A percentile compares a stretch with the other conserved stretches of the same genome.
Conservation (phyloP, 2,329 filamentous ascomycete genomes). For the Talaromyces amestolkiae region DNA sequence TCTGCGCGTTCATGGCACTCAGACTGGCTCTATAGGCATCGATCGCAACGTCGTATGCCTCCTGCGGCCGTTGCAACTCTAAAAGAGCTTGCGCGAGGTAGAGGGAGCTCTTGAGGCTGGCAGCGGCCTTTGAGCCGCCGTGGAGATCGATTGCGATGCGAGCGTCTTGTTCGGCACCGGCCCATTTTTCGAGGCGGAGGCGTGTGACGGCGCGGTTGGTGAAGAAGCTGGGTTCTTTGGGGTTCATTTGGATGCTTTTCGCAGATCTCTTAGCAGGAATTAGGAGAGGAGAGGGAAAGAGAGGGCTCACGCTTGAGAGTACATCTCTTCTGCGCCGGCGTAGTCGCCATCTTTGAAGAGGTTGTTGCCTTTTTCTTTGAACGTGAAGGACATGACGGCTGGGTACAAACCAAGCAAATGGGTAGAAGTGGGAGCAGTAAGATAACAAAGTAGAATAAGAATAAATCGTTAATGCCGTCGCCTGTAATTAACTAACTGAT, state of each 20-base stretch:
- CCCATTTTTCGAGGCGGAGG: constrained; percentile 70
- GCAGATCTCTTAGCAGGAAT: not conserved
- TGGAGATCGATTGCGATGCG: constrained; percentile 68
- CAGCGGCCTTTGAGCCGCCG: constrained; percentile 44
- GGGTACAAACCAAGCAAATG: too few species aligned
- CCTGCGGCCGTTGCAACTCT: constrained; percentile 67
- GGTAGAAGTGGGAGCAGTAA: not conserved
- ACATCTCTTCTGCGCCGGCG: constrained; percentile 46
- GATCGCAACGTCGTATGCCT: constrained; percentile 68
- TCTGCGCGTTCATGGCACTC: constrained; percentile 61
- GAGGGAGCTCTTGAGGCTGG: constrained; percentile 77
- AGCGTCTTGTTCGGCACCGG: constrained; percentile 75
- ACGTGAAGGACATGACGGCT: constrained; percentile 27
- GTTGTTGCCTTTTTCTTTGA: constrained; percentile 47
- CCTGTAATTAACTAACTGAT: not conserved
- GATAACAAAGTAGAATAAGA: not conserved
- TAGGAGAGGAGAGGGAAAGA: not conserved
- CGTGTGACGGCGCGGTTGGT: constrained; percentile 86
- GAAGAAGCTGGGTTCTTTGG: constrained; percentile 74
- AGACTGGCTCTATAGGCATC: constrained; percentile 71
- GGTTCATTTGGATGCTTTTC: constrained; percentile 70
- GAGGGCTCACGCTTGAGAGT: constrained; percentile 45
- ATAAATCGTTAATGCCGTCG: not conserved
- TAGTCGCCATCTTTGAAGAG: constrained; percentile 47
- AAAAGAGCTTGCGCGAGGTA: constrained; percentile 82